Evolutionary conservation across 495 filamentous ascomycete genomes (phyloP).

Genomic region (Penicillium pancosmium): DNA sequence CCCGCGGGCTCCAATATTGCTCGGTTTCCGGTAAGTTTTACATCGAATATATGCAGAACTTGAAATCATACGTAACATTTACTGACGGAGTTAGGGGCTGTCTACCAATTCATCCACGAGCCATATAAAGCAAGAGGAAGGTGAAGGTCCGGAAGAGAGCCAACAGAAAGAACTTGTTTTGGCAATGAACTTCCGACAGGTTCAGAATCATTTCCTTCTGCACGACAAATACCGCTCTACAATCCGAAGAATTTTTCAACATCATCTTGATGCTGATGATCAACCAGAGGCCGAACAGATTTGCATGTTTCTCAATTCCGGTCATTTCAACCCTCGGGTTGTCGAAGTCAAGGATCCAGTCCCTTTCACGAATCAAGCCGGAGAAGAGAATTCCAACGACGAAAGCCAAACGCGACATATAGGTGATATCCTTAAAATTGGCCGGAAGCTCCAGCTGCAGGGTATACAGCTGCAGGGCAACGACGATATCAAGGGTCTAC

Average conservation of each 20-base stretch:
- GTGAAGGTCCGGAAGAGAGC: neutral
- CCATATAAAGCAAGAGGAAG: neutral
- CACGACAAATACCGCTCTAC: neutral
- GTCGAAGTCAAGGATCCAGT: neutral
- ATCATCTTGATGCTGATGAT: neutral
- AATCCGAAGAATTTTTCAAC: neutral
- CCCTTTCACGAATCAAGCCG: neutral
- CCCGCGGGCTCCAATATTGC: too few species aligned
- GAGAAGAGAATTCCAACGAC: neutral
- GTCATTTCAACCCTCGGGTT: conserved; percentile 13
- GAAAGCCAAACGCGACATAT: neutral
- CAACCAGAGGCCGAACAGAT: conserved; percentile 8
- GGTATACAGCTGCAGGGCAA: conserved; percentile 6
- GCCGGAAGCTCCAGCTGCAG: conserved; percentile 4
- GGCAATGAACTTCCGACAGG: neutral
- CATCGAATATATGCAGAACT: neutral
- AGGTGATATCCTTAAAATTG: conserved; percentile 6
- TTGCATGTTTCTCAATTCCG: neutral
- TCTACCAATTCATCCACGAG: neutral
- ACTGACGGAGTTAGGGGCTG: too few species aligned
- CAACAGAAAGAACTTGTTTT: neutral
- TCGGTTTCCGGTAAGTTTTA: neutral
- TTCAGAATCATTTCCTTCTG: neutral
- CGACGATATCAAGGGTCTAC: conserved; percentile 2
- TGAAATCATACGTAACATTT: too few species aligned